A percentile compares a stretch with the other conserved stretches of the same genome.
Conservation (phyloP, 768 basidiomycete genomes). For the Boletus bicolor region DNA sequence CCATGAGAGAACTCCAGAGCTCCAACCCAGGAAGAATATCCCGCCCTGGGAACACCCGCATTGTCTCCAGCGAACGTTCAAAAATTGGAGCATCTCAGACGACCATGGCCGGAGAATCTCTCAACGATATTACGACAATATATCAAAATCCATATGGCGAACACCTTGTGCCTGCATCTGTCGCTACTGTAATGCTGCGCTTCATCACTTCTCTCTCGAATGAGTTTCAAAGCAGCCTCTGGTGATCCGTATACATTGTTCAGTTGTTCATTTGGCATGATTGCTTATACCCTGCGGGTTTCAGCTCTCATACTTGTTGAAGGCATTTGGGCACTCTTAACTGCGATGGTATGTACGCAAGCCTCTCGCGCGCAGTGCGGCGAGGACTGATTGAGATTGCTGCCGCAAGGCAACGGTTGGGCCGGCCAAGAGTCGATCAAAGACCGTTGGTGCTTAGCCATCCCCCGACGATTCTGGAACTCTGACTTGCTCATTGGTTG, state of each 20-base stretch:
- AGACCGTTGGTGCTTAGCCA: neutral
- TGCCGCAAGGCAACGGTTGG: neutral
- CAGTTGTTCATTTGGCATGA: neutral
- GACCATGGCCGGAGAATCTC: neutral
- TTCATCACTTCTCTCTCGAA: neutral
- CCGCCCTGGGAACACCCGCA: neutral
- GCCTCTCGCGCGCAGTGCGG: neutral
- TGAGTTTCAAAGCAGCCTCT: neutral
- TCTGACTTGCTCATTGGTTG: neutral
- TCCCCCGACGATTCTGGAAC: neutral
- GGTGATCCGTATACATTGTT: neutral
- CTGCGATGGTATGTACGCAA: neutral
- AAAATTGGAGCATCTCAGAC: neutral
- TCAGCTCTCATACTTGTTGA: neutral
- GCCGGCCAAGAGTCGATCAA: neutral
- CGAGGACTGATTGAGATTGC: neutral
- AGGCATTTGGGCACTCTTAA: neutral
- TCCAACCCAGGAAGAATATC: neutral
- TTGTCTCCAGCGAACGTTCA: neutral
- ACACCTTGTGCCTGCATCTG: neutral
- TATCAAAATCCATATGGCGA: neutral
- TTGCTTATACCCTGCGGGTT: neutral
- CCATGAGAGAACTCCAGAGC: neutral
- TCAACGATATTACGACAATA: constrained; percentile 3
- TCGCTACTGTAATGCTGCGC: neutral